phyloP scores from a whole-genome alignment of 179 eudicot genomes.

The Beta lomatogona region DNA sequence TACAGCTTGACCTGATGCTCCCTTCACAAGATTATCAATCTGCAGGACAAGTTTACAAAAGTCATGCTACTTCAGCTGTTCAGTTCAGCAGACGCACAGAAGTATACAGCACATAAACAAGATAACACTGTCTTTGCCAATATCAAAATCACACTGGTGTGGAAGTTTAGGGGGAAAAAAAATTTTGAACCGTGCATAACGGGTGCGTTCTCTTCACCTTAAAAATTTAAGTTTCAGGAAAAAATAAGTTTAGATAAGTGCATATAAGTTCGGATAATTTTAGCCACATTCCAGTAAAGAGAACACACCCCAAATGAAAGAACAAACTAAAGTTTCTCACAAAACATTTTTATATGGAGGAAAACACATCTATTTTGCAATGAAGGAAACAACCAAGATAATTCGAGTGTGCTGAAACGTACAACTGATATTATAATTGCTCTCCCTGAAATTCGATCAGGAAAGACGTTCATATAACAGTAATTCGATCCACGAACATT shows the following conservation, averaged over 20 bases:
- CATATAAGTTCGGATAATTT: no score
- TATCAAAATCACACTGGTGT: background rate
- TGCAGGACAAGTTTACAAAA: constrained; percentile 39
- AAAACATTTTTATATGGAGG: no score
- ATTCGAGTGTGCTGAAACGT: constrained; percentile 31
- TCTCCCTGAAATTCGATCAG: constrained; percentile 86
- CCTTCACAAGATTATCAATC: constrained; percentile 97
- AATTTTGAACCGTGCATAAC: background rate
- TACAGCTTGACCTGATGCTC: constrained; percentile 98
- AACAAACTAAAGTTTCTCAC: background rate
- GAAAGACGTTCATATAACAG: constrained; percentile 78
- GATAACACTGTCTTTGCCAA: background rate
- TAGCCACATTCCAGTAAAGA: no score
- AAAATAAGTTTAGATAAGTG: no score
- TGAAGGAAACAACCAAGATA: background rate
- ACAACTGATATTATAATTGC: constrained; percentile 90
- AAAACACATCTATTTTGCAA: background rate
- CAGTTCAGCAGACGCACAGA: background rate
- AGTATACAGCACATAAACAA: background rate
- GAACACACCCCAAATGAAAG: no score
- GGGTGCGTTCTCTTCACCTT: no score
- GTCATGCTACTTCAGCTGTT: background rate
- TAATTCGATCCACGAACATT: constrained; percentile 86
- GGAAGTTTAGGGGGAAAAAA: background rate
- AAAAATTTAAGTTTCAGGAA: no score